Percentiles rank a stretch among this genome's conserved stretches.
Evolutionary conservation across 1,284 basidiomycete species (phyloP).

Genomic region (Xerocomus nothofagi): DNA sequence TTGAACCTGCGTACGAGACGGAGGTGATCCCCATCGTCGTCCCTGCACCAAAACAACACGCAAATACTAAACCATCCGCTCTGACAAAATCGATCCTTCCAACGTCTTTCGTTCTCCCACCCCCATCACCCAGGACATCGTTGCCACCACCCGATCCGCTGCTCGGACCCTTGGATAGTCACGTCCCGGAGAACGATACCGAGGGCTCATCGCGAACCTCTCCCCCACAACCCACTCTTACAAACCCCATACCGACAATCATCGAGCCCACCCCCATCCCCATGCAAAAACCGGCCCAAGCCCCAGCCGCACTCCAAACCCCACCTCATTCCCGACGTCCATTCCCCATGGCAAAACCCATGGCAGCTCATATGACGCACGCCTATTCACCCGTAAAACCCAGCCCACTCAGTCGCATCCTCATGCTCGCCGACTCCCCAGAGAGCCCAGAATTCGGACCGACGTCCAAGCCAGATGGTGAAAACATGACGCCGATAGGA

Average conservation of each 20-base stretch:
- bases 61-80: slow-evolving; percentile 16
- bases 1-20: slow-evolving; percentile 63
- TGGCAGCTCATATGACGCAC: slow-evolving; percentile 66
- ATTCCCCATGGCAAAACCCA: slow-evolving; percentile 70
- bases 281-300: slow-evolving; percentile 20
- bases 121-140: slow-evolving; percentile 64
- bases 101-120: slow-evolving; percentile 68
- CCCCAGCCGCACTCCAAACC: slow-evolving; percentile 28
- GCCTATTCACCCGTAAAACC: slow-evolving; percentile 77
- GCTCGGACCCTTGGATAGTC: slow-evolving; percentile 14
- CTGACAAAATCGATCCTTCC: slow-evolving; percentile 46
- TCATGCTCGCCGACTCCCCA: slow-evolving; percentile 66
- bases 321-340: slow-evolving; percentile 37
- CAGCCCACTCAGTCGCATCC: slow-evolving; percentile 71
- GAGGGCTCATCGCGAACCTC: not conserved
- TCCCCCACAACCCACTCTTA: not conserved
- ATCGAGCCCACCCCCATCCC: slow-evolving; percentile 17
- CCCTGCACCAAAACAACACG: slow-evolving; percentile 31
- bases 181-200: slow-evolving; percentile 7
- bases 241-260: slow-evolving; percentile 15
- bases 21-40: slow-evolving; percentile 53
- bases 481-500: slow-evolving; percentile 8
- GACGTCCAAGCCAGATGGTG: not conserved
- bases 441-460: slow-evolving; percentile 38
- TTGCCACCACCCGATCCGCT: slow-evolving; percentile 40